These are phyloP conservation scores for Bertia moriformis DNA, from an alignment of 2,329 filamentous ascomycete genomes.

Conservation along the genomic window DNA sequence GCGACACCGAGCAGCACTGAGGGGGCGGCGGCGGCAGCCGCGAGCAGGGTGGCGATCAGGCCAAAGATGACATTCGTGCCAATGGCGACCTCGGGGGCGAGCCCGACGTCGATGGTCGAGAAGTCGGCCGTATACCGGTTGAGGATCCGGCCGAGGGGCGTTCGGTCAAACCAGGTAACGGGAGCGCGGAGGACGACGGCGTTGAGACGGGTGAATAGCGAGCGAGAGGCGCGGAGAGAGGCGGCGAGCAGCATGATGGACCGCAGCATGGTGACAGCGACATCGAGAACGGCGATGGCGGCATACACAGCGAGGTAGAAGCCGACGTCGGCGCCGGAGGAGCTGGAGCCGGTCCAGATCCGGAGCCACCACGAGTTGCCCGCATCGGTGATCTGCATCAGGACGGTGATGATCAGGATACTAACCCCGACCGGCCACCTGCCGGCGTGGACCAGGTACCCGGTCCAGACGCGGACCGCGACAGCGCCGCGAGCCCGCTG, in stretches of 20 bases:
- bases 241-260: conserved; percentile 51
- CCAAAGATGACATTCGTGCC: conserved; percentile 44
- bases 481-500: conserved; percentile 57
- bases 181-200: conserved; percentile 56
- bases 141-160: conserved; percentile 61
- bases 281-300: conserved; percentile 38
- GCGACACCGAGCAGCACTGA: conserved; percentile 48
- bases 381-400: conserved; percentile 34
- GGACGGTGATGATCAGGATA: conserved; percentile 35
- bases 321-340: conserved; percentile 27
- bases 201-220: conserved; percentile 52
- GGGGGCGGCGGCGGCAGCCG: conserved; percentile 53
- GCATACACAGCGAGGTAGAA: conserved; percentile 61
- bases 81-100: conserved; percentile 49
- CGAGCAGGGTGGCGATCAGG: conserved; percentile 50
- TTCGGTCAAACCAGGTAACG: conserved; percentile 67
- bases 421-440: conserved; percentile 44
- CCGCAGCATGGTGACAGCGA: conserved; percentile 42
- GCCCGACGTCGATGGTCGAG: conserved; percentile 53
- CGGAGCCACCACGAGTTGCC: conserved; percentile 49
- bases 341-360: conserved; percentile 39
- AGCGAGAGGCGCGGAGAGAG: conserved; percentile 54
- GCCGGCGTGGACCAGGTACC: conserved; percentile 54
- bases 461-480: conserved; percentile 48
- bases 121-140: conserved; percentile 72